Base-by-base conservation (phyloP, 1,284 basidiomycete genomes). In the Boletus sp. region DNA sequence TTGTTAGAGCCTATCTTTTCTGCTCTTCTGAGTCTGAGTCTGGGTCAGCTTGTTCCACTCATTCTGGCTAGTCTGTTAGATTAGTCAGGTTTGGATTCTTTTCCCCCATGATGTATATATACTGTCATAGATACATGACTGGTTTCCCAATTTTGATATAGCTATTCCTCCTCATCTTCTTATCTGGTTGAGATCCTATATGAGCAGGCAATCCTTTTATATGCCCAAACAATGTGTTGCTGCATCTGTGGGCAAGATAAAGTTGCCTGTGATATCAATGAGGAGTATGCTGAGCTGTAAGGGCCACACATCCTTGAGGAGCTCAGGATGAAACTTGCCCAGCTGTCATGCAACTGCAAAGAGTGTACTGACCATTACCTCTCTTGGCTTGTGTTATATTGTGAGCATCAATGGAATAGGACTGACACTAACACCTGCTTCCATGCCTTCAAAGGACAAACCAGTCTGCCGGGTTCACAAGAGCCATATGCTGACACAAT, bases 401-500 rank as follows among this genome's bases (percentile, higher is more conserved):
- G 67, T 72, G 45, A 68, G 58, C 16, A 27, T 36, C 7, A 70
- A 56, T 2, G 59, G 59, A 6, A 48, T 11, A n/a, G 64, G 45
- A 16, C 22, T 24, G 20, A 42, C 13, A 16, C 24, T 8, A 0
- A 29, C 1, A 20, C 18, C 11, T 1, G 33, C 5, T 9, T 33
- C 44, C 2, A 37, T n/a, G 22, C 20, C 7, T 27, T 36, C 24
- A 9, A 42, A 24, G 15, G 56, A 51, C 3, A 15, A 51, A 15
- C 45, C 47, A 43, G 51, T 22, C 67, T 70, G 71, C 7, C 22
- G 37, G 81, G 29, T 79, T 74, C 12, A 66, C 62, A 2, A 75
- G 71, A 2, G 79, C 76, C 80, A 86, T 83, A 64, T 85, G 83
- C 41, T 74, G 73, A 66, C 86, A 86, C 22, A 67, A 65, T 15